Base-by-base conservation (phyloP, 495 filamentous ascomycete genomes). In the Podospora australis region DNA sequence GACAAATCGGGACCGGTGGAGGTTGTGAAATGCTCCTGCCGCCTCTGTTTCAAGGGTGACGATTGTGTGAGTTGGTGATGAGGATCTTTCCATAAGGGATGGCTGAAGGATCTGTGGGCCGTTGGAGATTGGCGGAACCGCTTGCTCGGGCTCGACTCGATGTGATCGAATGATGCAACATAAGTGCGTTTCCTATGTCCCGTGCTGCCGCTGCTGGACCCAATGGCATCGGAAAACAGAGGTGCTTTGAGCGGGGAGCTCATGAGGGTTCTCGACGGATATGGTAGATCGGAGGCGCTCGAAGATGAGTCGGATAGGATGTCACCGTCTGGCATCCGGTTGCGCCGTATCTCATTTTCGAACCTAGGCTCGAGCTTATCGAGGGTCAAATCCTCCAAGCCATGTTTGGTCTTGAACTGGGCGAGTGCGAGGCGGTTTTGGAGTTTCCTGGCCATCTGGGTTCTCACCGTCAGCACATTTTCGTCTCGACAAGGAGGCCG, bases 321-420 rank as follows among this genome's bases (percentile, higher is more conserved):
- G 54, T 84, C 83, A 45, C 80, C 77, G 52, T 79, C 81, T 20
- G 73, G 79, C 39, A 70, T 64, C 43, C 84, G 73, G 58, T 79
- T 84, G 48, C 79, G 78, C 59, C 80, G 79, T 44, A 87, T 68
- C 56, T 87, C 79, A 53, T 83, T 75, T 56, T 95, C 87, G 49
- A 90, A 62, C 56, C 74, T 82, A 51, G 80, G 80, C 65, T 87
- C 87, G 61, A 91, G 84, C 19, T 64, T 78, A 55, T 85, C 84
- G 43, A 90, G 75, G 30, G 82, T 80, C 46, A 89, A 75, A 65
- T 87, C 78, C 63, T 90, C 81, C 78, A 83, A 84, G 52, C 91
- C 91, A 67, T 96, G 82, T 66, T 91, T 87, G 44, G 90, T 87
- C 71, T 96, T 99, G 79, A 95, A 89, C 70, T 87, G 90, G 63